These are phyloP conservation scores for Lecanoromycetidae sp. DNA, from an alignment of 2,329 filamentous ascomycete species.

Conservation along the genomic window DNA sequence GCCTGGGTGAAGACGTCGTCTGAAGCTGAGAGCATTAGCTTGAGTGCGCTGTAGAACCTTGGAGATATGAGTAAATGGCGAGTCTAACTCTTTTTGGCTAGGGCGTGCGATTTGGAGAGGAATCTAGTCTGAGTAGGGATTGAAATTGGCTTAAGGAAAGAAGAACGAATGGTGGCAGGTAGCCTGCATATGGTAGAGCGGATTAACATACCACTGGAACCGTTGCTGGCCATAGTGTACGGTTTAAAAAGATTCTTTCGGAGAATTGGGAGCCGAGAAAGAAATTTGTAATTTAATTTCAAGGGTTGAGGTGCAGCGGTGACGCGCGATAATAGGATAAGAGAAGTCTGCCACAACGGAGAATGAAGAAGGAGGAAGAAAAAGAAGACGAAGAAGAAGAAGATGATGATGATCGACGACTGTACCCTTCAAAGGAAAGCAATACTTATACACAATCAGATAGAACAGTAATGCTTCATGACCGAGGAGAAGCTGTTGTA, in stretches of 20 bases:
- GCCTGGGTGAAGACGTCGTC: conserved; percentile 51
- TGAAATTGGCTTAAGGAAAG: not conserved
- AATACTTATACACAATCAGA: not conserved
- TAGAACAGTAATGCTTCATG: not conserved
- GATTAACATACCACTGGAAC: conserved; percentile 10
- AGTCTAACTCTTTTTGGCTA: conserved; percentile 1
- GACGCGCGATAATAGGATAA: not conserved
- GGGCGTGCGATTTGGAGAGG: not conserved
- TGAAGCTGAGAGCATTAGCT: too few species aligned
- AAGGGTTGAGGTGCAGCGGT: not conserved
- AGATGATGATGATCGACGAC: too few species aligned
- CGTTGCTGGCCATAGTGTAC: not conserved
- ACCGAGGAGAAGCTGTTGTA: conserved; percentile 1
- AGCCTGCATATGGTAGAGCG: not conserved
- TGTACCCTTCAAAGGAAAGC: too few species aligned
- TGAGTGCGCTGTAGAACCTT: not conserved
- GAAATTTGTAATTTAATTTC: not conserved
- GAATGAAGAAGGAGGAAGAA: not conserved
- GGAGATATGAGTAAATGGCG: not conserved
- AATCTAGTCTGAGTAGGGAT: not conserved
- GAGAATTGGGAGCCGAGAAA: not conserved
- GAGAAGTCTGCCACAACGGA: not conserved
- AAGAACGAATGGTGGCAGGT: conserved; percentile 5
- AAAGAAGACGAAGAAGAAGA: not conserved
- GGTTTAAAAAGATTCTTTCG: not conserved